phyloP scores from a whole-genome alignment of 805 yeast genomes.

The Zygosaccharomyces bisporus region DNA sequence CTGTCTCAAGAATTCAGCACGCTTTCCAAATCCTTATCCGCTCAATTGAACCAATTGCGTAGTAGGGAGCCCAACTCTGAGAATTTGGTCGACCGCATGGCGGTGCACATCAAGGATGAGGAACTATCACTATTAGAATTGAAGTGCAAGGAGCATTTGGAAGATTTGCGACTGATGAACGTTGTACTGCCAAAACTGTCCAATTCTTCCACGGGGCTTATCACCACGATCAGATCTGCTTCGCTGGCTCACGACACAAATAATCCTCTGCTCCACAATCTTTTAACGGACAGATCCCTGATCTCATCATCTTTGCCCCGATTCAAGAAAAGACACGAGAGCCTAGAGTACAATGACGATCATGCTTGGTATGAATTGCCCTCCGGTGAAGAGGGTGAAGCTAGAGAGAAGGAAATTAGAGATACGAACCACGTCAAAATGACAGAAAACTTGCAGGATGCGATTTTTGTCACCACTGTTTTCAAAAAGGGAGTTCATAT shows the following conservation, averaged over 20 bases:
- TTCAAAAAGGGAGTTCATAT: constrained; percentile 65
- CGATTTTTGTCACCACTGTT: constrained; percentile 58
- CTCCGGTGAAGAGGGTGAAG: constrained; percentile 6
- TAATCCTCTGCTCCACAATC: constrained; percentile 86
- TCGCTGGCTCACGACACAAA: constrained; percentile 42
- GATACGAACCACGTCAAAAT: constrained; percentile 5
- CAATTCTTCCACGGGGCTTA: constrained; percentile 67
- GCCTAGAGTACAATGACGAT: constrained; percentile 17
- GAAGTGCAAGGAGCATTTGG: constrained; percentile 48
- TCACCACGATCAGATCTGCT: constrained; percentile 80
- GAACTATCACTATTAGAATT: constrained; percentile 12
- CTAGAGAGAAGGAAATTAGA: constrained; percentile 4
- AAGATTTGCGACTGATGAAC: constrained; percentile 65
- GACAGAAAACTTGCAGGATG: constrained; percentile 16
- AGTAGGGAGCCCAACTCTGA: constrained; percentile 19
- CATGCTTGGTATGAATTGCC: constrained; percentile 25
- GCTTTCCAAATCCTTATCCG: constrained; percentile 12
- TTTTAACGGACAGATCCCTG: constrained; percentile 85
- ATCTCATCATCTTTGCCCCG: constrained; percentile 89
- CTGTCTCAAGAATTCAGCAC: constrained; percentile 63
- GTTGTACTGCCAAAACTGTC: constrained; percentile 49
- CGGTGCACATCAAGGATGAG: constrained; percentile 18
- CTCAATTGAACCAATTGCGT: constrained; percentile 9
- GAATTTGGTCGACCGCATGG: constrained; percentile 21
- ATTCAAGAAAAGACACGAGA: constrained; percentile 31